A percentile compares a stretch with the other conserved stretches of the same genome.
Evolutionary conservation across 2,329 filamentous ascomycete species (phyloP).

Genomic region (Alternaria longipes): DNA sequence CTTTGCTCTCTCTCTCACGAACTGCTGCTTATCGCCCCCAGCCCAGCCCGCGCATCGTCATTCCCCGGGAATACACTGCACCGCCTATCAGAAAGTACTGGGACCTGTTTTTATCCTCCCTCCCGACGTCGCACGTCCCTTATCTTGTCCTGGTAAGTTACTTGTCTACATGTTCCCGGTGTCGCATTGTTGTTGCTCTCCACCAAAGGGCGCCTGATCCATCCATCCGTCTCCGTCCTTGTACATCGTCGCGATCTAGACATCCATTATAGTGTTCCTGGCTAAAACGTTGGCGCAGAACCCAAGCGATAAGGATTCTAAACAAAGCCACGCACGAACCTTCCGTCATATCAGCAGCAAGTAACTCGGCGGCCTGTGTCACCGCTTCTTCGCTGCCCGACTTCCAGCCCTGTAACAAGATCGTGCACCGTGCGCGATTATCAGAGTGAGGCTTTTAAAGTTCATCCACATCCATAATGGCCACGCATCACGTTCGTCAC

Average conservation of each 20-base stretch:
- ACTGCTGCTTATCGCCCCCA: slow-evolving; percentile 3
- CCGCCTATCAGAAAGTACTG: slow-evolving; percentile 1
- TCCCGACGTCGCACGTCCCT: slow-evolving; percentile 38
- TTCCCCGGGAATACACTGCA: slow-evolving; percentile 19
- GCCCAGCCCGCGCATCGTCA: slow-evolving; percentile 24
- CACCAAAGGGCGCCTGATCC: background rate
- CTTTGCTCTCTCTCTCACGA: slow-evolving; percentile 29
- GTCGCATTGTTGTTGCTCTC: background rate
- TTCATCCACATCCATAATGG: slow-evolving; percentile 46
- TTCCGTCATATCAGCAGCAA: slow-evolving; percentile 48
- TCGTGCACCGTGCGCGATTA: slow-evolving; percentile 44
- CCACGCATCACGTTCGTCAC: slow-evolving; percentile 48
- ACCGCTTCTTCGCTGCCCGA: slow-evolving; percentile 46
- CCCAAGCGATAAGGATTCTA: slow-evolving; percentile 45
- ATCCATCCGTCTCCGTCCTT: slow-evolving; percentile 6
- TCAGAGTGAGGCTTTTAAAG: slow-evolving; percentile 45
- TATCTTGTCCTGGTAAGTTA: slow-evolving; percentile 36
- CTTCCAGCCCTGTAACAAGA: slow-evolving; percentile 38
- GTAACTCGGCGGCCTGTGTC: slow-evolving; percentile 44
- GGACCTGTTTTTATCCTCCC: slow-evolving; percentile 20
- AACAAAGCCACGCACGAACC: slow-evolving; percentile 51
- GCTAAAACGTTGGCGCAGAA: slow-evolving; percentile 48
- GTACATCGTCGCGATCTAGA: background rate
- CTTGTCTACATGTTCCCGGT: slow-evolving; percentile 10
- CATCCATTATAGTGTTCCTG: slow-evolving; percentile 34